These are phyloP conservation scores for Trichosanthes cucumerina DNA, from an alignment of 306 rosid species.

Conservation along the genomic window DNA sequence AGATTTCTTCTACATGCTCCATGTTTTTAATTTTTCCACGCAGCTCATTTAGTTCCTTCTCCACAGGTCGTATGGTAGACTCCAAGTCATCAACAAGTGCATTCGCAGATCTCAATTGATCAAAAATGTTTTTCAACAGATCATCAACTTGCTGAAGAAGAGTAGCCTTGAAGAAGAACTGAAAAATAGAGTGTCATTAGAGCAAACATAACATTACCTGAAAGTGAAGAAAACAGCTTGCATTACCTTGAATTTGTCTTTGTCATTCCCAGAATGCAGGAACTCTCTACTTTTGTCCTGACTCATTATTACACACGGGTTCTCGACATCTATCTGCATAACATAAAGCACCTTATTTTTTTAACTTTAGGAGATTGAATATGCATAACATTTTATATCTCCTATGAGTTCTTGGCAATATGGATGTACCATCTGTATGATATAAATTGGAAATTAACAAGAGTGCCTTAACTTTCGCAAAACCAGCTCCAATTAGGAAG, in stretches of 20 bases:
- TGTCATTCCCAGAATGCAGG: constrained; percentile 83
- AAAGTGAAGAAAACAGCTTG: constrained; percentile 10
- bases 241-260: constrained; percentile 85
- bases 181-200: constrained; percentile 33
- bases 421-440: background rate
- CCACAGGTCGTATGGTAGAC: constrained; percentile 61
- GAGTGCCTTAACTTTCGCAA: background rate
- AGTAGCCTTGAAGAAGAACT: constrained; percentile 95
- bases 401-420: background rate
- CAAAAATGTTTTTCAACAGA: constrained; percentile 55
- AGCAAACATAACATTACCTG: constrained; percentile 16
- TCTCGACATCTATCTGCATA: constrained; percentile 86
- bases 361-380: background rate
- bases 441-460: background rate
- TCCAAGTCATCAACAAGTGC: constrained; percentile 54
- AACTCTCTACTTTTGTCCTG: constrained; percentile 93
- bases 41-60: constrained; percentile 65
- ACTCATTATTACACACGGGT: constrained; percentile 89
- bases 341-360: background rate
- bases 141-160: constrained; percentile 92
- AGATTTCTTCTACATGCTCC: constrained; percentile 77
- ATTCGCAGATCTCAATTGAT: constrained; percentile 37
- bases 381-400: background rate
- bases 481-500: background rate
- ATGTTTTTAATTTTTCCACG: constrained; percentile 61